phyloP scores from a whole-genome alignment of 2,329 filamentous ascomycete genomes.

The Triangularia verruculosa region DNA sequence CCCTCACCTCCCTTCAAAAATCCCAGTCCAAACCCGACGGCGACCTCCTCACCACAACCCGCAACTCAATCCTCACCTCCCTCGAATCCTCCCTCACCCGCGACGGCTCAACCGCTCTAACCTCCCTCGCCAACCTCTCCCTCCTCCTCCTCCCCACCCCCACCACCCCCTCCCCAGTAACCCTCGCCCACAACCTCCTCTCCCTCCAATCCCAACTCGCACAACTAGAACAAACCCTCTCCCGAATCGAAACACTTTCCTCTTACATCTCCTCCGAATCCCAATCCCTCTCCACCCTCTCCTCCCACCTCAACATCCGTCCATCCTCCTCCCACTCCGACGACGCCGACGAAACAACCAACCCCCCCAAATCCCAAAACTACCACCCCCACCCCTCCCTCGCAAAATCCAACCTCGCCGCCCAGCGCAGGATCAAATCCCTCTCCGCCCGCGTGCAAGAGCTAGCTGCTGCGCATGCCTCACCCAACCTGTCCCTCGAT shows the following conservation, averaged over 20 bases:
- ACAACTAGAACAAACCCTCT: slow-evolving; percentile 53
- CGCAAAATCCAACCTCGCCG: slow-evolving; percentile 68
- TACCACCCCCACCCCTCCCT: slow-evolving; percentile 58
- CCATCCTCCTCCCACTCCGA: slow-evolving; percentile 62
- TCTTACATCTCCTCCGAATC: slow-evolving; percentile 53
- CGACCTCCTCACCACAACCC: slow-evolving; percentile 28
- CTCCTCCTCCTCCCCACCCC: slow-evolving; percentile 46
- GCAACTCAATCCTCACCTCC: slow-evolving; percentile 47
- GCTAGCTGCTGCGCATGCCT: slow-evolving; percentile 36
- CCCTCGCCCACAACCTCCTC: slow-evolving; percentile 52
- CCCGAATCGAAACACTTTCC: slow-evolving; percentile 55
- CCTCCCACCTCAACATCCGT: slow-evolving; percentile 51
- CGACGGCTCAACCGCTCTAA: slow-evolving; percentile 55
- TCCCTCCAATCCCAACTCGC: slow-evolving; percentile 53
- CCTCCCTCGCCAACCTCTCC: slow-evolving; percentile 54
- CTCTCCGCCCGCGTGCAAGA: slow-evolving; percentile 65
- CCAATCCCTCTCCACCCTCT: slow-evolving; percentile 37
- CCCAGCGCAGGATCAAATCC: slow-evolving; percentile 67
- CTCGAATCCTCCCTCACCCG: slow-evolving; percentile 53
- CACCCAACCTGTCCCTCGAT: background rate
- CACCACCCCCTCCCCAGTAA: slow-evolving; percentile 46
- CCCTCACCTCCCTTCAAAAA: slow-evolving; percentile 50
- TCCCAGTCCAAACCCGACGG: background rate
- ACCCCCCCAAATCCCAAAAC: background rate
- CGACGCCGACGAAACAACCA: background rate